Evolutionary conservation across 1,139 yeast species (phyloP).

Genomic region (Yamadazyma trypodendri): DNA sequence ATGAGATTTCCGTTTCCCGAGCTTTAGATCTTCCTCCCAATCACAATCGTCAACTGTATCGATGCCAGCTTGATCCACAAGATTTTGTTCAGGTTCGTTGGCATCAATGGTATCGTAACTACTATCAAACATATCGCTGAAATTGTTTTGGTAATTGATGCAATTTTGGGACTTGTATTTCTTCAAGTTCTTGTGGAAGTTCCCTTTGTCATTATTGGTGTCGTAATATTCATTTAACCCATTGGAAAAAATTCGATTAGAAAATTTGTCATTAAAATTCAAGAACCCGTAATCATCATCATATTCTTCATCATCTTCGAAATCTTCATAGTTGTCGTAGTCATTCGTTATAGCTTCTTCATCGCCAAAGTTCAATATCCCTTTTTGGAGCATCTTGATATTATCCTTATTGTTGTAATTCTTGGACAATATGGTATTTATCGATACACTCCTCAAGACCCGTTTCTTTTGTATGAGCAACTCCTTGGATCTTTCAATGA

Average conservation of each 20-base stretch:
- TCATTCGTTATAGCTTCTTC: constrained; percentile 10
- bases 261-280: constrained; percentile 28
- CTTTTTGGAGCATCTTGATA: constrained; percentile 21
- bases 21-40: constrained; percentile 16
- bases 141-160: constrained; percentile 13
- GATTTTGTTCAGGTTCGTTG: constrained; percentile 8
- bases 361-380: constrained; percentile 17
- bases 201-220: constrained; percentile 15
- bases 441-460: constrained; percentile 45
- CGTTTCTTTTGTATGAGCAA: constrained; percentile 44
- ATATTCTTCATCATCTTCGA: constrained; percentile 14
- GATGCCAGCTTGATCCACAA: not conserved
- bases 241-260: constrained; percentile 31
- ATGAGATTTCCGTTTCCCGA: constrained; percentile 12
- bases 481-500: constrained; percentile 45
- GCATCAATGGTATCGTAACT: constrained; percentile 6
- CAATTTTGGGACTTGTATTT: constrained; percentile 41
- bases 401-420: constrained; percentile 22
- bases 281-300: constrained; percentile 38
- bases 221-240: constrained; percentile 28
- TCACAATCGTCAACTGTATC: constrained; percentile 16
- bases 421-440: constrained; percentile 39
- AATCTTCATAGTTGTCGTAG: constrained; percentile 16
- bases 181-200: constrained; percentile 17
- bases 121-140: constrained; percentile 12